Evolutionary conservation across 176 grass and related monocot genomes (phyloP).

Genomic region (Zea mays): DNA sequence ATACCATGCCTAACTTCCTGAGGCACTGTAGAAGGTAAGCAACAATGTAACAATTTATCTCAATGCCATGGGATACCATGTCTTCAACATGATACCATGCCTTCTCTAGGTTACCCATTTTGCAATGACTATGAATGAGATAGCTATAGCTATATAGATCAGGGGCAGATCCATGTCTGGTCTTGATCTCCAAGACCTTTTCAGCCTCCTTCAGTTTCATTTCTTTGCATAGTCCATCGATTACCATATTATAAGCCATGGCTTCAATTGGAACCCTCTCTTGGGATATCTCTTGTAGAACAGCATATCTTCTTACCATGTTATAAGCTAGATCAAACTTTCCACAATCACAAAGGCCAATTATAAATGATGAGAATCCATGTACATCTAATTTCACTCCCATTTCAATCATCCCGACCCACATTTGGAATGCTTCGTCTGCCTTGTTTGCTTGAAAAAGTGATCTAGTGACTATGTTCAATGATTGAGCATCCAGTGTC

Average conservation of each 20-base stretch:
- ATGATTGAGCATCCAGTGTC: constrained; percentile 41
- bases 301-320: constrained; percentile 5
- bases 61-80: constrained; percentile 55
- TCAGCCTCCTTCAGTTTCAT: constrained; percentile 63
- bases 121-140: constrained; percentile 64
- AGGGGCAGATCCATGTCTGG: constrained; percentile 26
- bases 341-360: constrained; percentile 50
- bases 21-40: constrained; percentile 61
- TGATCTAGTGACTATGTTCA: constrained; percentile 55
- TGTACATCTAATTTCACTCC: constrained; percentile 50
- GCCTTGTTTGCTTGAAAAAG: constrained; percentile 51
- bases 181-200: constrained; percentile 68
- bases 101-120: constrained; percentile 50
- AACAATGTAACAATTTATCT: constrained; percentile 51
- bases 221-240: constrained; percentile 71
- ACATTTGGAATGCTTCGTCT: constrained; percentile 45
- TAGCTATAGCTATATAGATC: constrained; percentile 61
- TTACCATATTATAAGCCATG: constrained; percentile 70
- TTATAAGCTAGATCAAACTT: constrained; percentile 49
- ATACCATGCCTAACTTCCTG: constrained; percentile 50
- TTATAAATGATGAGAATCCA: constrained; percentile 58
- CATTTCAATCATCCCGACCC: constrained; percentile 48
- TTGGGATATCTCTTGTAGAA: constrained; percentile 49
- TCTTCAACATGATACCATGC: constrained; percentile 58
- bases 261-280: constrained; percentile 40